Evolutionary conservation across 805 yeast species (phyloP), one percentile per base, ranked within the genome.

Genomic region (Cyberlindnera mississippiensis): DNA sequence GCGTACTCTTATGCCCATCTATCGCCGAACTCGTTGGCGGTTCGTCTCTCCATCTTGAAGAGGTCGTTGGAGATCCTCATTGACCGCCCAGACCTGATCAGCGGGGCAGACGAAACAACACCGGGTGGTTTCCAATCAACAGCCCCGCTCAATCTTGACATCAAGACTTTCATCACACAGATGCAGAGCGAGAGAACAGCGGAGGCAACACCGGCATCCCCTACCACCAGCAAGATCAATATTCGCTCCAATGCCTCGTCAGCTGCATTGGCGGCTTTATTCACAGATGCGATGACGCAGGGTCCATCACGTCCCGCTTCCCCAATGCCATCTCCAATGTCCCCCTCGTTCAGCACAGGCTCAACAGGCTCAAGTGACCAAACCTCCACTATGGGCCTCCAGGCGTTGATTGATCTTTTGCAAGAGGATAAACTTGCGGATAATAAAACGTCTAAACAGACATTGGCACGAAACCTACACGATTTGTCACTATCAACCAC

Each of bases 1-100:
- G 84, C 95, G 2, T 87, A 84, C 57, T 85, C 95, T 0, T 87
- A 87, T 59, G 87, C 93, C 3, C 85, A 84, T 40, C 64, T 86
- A 42, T 81, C 91, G 1, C 93, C 90, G 9, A 84, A 85, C 57
- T 82, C 95, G 1, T 62, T 87, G 42, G 86, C 93, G 0, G 74
- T 85, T 36, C 68, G 96, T 42, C 63, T 87, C 46, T 80, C 80
- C 41, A 89, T 85, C 13, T 66, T 87, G 52, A 85, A 81, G 56
- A 66, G 93, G 50, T 83, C 95, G 6, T 62, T 87, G 40, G 88
- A 86, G 58, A 82, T 86, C 32, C 64, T 87, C 30, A 67, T 81
- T 38, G 60, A 57, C 33, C 49, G 58, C 29, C 59, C 60, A 11
- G 60, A 55, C 27, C 38, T 57, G 35, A 29, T 51, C n/a, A 26